Evolutionary conservation across 441 rosid genomes (phyloP), one percentile per base, ranked within the genome.

Genomic region (Biscutella laevigata): DNA sequence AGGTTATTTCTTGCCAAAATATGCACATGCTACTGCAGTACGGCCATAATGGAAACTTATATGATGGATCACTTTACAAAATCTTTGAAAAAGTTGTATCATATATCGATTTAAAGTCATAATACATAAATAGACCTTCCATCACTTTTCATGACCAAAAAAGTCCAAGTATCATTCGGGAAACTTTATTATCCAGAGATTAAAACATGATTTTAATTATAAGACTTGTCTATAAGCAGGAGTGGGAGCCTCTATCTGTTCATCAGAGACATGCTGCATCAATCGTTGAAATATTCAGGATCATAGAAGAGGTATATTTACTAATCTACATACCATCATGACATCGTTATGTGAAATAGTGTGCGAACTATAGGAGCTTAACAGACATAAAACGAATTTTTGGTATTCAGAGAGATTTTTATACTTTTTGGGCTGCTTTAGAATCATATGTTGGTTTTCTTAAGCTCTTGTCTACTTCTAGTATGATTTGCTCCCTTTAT

Each of bases 241-340:
- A 85, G 53, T 94, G 99, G 99, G 96, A 86, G 75, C 91, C 99
- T 62, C 68, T 94, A 57, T 94, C 99, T 57, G 75, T 67, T 72
- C 96, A 89, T 57, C 95, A 94, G 62, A 84, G 77, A 52, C 96
- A 86, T 64, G 89, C 95, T 28, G 77, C 84, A 62, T 94, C 99
- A 29, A 72, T 85, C 60, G 75, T 94, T 51, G 99, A 94, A 79
- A 88, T 94, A 67, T 94, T 94, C 64, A 86, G 99, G 78, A 94
- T 94, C 20, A 69, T 94, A 54, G 99, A 94, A 74, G 97, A 94
- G 99, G 99, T 94, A 77, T 34, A n/a, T n/a, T n/a, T n/a, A n/a
- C n/a, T n/a, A n/a, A 49, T 30, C 6, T 35, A 22, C 26, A 26
- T 42, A 34, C 34, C 34, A 24, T 21, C 35, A 27, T 60, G 47